Conservation (phyloP, 2,329 filamentous ascomycete species). For the Ceratocystis albifundus region DNA sequence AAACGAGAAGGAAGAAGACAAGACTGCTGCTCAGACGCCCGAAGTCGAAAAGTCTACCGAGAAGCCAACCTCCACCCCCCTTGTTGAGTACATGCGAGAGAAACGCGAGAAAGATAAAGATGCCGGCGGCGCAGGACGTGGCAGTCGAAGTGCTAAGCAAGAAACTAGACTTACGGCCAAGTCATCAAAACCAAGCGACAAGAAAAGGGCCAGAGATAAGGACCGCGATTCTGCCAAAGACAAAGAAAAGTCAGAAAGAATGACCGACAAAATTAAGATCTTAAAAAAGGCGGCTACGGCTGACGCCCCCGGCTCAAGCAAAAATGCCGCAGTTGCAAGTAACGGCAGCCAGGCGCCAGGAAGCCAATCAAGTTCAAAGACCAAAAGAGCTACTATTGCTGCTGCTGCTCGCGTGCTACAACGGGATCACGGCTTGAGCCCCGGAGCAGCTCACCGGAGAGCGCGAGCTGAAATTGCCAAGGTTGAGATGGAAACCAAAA, state of each 20-base stretch:
- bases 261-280: slow-evolving; percentile 52
- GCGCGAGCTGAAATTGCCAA: slow-evolving; percentile 49
- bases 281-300: slow-evolving; percentile 44
- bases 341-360: background rate
- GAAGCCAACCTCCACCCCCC: slow-evolving; percentile 52
- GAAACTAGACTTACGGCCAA: slow-evolving; percentile 40
- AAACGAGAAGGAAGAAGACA: slow-evolving; percentile 38
- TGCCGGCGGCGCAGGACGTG: slow-evolving; percentile 37
- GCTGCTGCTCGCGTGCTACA: slow-evolving; percentile 54
- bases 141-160: slow-evolving; percentile 44
- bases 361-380: slow-evolving; percentile 32
- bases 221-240: slow-evolving; percentile 43
- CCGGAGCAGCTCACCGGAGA: slow-evolving; percentile 50
- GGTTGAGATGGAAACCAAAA: slow-evolving; percentile 39
- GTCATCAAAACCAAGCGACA: slow-evolving; percentile 39
- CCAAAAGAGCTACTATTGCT: slow-evolving; percentile 48
- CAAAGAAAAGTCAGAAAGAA: slow-evolving; percentile 39
- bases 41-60: slow-evolving; percentile 44
- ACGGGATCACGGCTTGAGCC: slow-evolving; percentile 53
- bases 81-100: slow-evolving; percentile 82
- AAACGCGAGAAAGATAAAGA: slow-evolving; percentile 64
- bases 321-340: slow-evolving; percentile 28
- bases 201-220: slow-evolving; percentile 37
- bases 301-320: slow-evolving; percentile 36
- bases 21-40: slow-evolving; percentile 38